A percentile compares a stretch with the other conserved stretches of the same genome.
Evolutionary conservation across 2,329 filamentous ascomycete species (phyloP).

Genomic region (Colletotrichum eremochloae): DNA sequence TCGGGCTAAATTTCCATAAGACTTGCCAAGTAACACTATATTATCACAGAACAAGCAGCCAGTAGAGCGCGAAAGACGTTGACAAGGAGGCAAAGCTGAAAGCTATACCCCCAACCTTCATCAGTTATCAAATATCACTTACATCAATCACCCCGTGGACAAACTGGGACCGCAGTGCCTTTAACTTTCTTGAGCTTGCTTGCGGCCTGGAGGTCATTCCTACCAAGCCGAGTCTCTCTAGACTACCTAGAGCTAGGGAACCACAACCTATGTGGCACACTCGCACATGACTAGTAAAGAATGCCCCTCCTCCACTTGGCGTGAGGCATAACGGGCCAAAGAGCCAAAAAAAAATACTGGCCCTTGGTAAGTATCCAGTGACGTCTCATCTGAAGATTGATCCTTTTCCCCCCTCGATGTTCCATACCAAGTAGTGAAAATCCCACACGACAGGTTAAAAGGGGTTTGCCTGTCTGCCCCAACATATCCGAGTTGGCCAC

Average conservation of each 20-base stretch:
- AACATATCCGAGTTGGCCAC: conserved; percentile 34
- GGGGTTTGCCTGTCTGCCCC: conserved; percentile 38
- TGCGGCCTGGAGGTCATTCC: conserved; percentile 36
- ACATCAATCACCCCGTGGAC: neutral
- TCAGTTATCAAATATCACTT: neutral
- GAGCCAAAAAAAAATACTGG: conserved; percentile 1
- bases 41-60: neutral
- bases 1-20: neutral
- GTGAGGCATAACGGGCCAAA: conserved; percentile 18
- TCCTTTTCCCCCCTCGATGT: conserved; percentile 30
- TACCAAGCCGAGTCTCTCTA: conserved; percentile 25
- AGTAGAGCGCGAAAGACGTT: neutral
- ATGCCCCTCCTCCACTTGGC: conserved; percentile 8
- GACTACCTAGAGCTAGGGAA: conserved; percentile 3
- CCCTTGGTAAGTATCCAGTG: conserved; percentile 23
- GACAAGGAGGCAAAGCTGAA: neutral
- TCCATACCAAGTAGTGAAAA: conserved; percentile 31
- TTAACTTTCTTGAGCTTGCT: conserved; percentile 33
- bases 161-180: neutral
- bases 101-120: neutral
- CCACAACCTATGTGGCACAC: conserved; percentile 8
- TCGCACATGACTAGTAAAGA: conserved; percentile 27
- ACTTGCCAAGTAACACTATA: neutral
- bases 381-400: conserved; percentile 36
- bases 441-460: conserved; percentile 37